These are phyloP conservation scores for Plenodomus biglobosus DNA, from an alignment of 2,329 filamentous ascomycete species.

Conservation along the genomic window DNA sequence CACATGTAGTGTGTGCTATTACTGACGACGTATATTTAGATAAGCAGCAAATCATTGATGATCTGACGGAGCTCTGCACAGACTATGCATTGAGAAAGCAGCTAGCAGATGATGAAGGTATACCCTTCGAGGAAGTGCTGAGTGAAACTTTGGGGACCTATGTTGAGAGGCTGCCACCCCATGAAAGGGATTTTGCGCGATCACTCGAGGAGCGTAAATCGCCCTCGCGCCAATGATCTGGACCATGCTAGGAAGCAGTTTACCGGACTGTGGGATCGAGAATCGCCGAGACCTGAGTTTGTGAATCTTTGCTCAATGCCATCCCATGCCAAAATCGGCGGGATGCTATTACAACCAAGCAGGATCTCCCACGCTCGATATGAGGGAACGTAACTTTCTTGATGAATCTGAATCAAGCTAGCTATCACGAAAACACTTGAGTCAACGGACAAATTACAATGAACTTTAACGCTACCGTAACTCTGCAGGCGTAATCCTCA, in stretches of 20 bases:
- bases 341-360: too few species aligned
- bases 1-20: too few species aligned
- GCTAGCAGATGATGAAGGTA: conserved; percentile 6
- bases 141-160: conserved; percentile 2
- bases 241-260: too few species aligned
- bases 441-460: too few species aligned
- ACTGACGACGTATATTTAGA: conserved; percentile 6
- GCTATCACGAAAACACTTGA: too few species aligned
- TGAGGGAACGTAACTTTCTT: too few species aligned
- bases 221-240: background rate
- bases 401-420: too few species aligned
- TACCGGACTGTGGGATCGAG: too few species aligned
- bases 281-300: too few species aligned
- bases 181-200: conserved; percentile 6
- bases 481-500: background rate
- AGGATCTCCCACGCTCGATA: too few species aligned
- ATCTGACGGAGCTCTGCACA: conserved; percentile 5
- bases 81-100: conserved; percentile 6
- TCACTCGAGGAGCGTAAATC: conserved; percentile 1
- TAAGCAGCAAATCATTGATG: conserved; percentile 5
- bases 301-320: too few species aligned
- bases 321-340: too few species aligned
- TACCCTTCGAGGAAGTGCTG: conserved; percentile 8
- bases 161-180: conserved; percentile 5
- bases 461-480: background rate